These are phyloP conservation scores for Candida pseudoviswanathii DNA, from an alignment of 1,139 yeast genomes.

Conservation along the genomic window DNA sequence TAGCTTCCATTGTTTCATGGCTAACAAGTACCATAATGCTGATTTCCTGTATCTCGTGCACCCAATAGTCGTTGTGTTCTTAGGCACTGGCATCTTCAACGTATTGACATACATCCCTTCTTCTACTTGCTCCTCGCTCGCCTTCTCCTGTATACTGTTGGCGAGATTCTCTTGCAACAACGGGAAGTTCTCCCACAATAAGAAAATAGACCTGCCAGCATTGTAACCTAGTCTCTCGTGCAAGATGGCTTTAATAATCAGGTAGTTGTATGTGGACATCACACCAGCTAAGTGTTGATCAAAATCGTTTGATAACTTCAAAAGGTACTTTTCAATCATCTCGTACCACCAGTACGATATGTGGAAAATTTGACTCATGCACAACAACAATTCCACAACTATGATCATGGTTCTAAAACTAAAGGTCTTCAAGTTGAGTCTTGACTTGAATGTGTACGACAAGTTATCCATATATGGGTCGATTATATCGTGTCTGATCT, in stretches of 20 bases:
- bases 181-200: conserved; percentile 19
- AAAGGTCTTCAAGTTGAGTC: conserved; percentile 64
- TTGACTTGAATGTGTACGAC: conserved; percentile 50
- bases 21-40: conserved; percentile 74
- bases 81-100: conserved; percentile 36
- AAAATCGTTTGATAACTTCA: conserved; percentile 42
- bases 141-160: conserved; percentile 14
- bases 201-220: conserved; percentile 32
- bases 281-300: conserved; percentile 35
- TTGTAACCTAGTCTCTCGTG: conserved; percentile 45
- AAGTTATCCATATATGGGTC: conserved; percentile 72
- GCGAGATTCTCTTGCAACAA: conserved; percentile 17
- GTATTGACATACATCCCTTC: conserved; percentile 41
- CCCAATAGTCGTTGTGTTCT: conserved; percentile 46
- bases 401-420: conserved; percentile 50
- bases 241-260: conserved; percentile 40
- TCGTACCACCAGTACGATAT: conserved; percentile 54
- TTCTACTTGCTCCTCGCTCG: conserved; percentile 21
- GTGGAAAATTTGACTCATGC: conserved; percentile 41
- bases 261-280: not conserved
- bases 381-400: conserved; percentile 55
- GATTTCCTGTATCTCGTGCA: conserved; percentile 70
- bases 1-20: conserved; percentile 72
- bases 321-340: conserved; percentile 46
- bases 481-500: conserved; percentile 60